Base-by-base conservation (phyloP, 2,329 filamentous ascomycete species). In the Claviceps spartinae region DNA sequence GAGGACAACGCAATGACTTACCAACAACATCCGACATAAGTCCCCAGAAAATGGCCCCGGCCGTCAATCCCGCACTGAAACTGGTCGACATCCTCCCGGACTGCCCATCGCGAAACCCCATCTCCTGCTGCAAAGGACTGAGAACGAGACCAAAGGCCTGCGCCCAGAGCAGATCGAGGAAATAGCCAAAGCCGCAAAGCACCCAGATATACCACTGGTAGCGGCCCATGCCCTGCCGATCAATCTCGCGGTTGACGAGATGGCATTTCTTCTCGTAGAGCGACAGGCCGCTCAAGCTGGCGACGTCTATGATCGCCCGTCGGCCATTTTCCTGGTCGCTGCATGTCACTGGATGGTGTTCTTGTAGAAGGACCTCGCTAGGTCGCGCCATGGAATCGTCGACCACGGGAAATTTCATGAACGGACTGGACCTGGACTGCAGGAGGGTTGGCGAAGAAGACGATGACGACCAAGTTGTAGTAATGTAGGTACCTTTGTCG, bases 101-200 rank as follows among this genome's bases (percentile, higher is more conserved):
- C 51, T 62, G 52, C 13, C 52, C 53, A 26, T 65, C 52, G 0
- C 54, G 72, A 52, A 81, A 79, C 0, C 75, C 76, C 22, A 81
- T 60, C 60, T 81, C 78, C 59, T 79, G 76, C 57, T 78, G 68
- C 52, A 81, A 60, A 6, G 77, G 73, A 9, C 71, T 72, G 16
- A 78, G 61, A 0, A 78, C 70, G 1, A 81, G 68, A 11, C 76
- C 76, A 57, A 81, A 78, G 0, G 74, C 77, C 56, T 80, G 77
- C 3, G 77, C 75, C 75, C 76, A 81, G 47, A 78, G 65, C 24
- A 80, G 62, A 56, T 81, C 78, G 40, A 81, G 67, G 42, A 78
- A 62, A 58, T 78, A 78, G 1, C 76, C 76, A 38, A 77, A 73
- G 38, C 76, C 76, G 55, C 75, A 78, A 0, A 78, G 62, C 3